phyloP scores from a whole-genome alignment of 2,329 filamentous ascomycete genomes.

The Pseudogymnoascus sp. region DNA sequence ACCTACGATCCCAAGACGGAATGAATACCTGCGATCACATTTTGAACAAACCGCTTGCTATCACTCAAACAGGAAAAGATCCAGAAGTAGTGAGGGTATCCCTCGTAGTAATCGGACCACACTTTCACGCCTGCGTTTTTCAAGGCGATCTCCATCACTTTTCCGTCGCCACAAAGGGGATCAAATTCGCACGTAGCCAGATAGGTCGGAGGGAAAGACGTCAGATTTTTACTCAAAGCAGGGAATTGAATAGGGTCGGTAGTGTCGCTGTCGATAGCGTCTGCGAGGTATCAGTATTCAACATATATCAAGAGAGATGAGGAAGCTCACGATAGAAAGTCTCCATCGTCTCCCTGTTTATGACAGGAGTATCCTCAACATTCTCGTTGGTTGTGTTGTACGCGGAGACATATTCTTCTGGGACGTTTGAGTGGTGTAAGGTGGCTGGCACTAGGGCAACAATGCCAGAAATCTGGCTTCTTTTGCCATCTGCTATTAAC shows the following conservation, averaged over 20 bases:
- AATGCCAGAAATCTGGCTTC: constrained; percentile 16
- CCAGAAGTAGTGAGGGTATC: constrained; percentile 28
- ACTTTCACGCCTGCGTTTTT: constrained; percentile 21
- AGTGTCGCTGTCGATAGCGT: constrained; percentile 10
- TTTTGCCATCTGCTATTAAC: constrained; percentile 15
- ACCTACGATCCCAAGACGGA: constrained; percentile 8
- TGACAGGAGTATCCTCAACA: constrained; percentile 15
- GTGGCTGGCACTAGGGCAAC: constrained; percentile 19
- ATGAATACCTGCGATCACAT: constrained; percentile 14
- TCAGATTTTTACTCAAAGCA: constrained; percentile 13
- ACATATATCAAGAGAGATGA: not conserved
- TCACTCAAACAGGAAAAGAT: constrained; percentile 17
- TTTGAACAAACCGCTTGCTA: constrained; percentile 16
- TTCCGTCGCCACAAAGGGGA: constrained; percentile 25
- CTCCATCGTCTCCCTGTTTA: constrained; percentile 16
- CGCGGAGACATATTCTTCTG: constrained; percentile 12
- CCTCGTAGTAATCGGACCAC: constrained; percentile 24
- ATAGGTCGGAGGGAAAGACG: constrained; percentile 18
- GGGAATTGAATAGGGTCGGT: constrained; percentile 16
- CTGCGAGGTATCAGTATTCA: not conserved
- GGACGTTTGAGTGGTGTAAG: constrained; percentile 17
- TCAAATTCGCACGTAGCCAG: constrained; percentile 22
- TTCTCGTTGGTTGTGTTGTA: constrained; percentile 20
- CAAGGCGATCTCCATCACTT: constrained; percentile 23
- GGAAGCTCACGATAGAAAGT: constrained; percentile 14